Evolutionary conservation across 371 early-diverging fungal genomes (phyloP), one percentile per base, ranked within the genome.

Genomic region (Parasitella parasitica): DNA sequence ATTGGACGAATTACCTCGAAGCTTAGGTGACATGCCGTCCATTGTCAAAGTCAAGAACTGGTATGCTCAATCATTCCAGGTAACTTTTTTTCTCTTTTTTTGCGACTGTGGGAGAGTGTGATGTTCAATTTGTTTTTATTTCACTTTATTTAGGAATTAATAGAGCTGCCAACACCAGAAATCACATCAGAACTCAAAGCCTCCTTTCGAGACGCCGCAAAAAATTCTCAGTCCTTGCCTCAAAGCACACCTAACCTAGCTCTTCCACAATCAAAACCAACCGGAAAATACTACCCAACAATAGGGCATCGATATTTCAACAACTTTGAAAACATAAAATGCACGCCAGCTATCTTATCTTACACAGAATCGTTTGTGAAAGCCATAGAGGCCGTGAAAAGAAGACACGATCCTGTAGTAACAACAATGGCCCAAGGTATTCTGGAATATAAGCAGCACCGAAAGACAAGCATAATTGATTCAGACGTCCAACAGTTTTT

Each of bases 381-480:
- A 60, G 75, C 90, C 55, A 92, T 98, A 59, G 96, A 95, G 67
- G 83, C 75, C 35, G 93, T 98, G 50, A 98, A 98, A 78, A 81
- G 89, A 63, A 75, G 97, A 63, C 98, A 98, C 64, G 96, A 96
- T 69, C 94, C 97, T 7, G 95, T 95, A 22, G 95, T 95, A 7
- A 91, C 94, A 4, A 93, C 95, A 8, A 82, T 96, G 65, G 97
- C 97, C 16, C 93, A 96, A 69, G 98, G 98, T 24, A 92, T 97
- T 35, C 77, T 91, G 54, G 96, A 97, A 75, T 93, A 93, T 73
- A 96, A 97, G 72, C 84, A 90, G 54, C 75, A 75, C 61, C 85
- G 70, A 63, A 81, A 75, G 48, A 75, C 79, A 1, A 71, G 74
- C 18, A 58, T 73, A 36, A 86, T 94, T 20, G 94, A 95, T 72